phyloP scores from a whole-genome alignment of 208 protist species.

The Balamuthia mandrillaris region DNA sequence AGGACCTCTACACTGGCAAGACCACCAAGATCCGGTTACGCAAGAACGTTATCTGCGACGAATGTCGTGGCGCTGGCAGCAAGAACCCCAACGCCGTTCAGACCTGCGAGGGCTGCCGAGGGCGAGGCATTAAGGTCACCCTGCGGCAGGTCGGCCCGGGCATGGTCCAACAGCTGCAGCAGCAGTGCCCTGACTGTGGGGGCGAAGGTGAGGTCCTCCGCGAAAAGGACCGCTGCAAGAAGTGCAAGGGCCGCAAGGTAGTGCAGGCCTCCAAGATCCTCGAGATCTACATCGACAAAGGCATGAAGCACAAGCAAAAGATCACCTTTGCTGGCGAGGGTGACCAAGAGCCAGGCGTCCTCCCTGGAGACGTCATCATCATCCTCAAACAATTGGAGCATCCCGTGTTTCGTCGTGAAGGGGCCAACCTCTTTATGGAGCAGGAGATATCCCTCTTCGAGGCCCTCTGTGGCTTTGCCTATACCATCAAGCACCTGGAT shows the following conservation, averaged over 20 bases:
- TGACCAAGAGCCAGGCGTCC: conserved; percentile 85
- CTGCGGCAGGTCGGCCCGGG: conserved; percentile 90
- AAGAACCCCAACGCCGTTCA: conserved; percentile 59
- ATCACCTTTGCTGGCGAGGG: conserved; percentile 92
- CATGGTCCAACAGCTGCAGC: conserved; percentile 94
- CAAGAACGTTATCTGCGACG: conserved; percentile 65
- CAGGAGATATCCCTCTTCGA: conserved; percentile 87
- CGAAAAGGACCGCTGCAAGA: conserved; percentile 88
- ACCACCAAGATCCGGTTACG: conserved; percentile 89
- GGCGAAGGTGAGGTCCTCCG: conserved; percentile 82
- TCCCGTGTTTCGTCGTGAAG: conserved; percentile 86
- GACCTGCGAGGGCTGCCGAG: conserved; percentile 87
- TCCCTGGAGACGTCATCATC: conserved; percentile 95
- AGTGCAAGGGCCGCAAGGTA: conserved; percentile 90
- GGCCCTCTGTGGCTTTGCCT: conserved; percentile 78
- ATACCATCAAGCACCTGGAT: conserved; percentile 85
- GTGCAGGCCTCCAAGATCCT: conserved; percentile 73
- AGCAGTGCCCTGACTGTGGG: conserved; percentile 85
- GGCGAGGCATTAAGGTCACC: conserved; percentile 85
- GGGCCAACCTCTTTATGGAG: conserved; percentile 89
- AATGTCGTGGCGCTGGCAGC: conserved; percentile 65
- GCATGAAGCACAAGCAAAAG: conserved; percentile 90
- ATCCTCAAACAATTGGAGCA: conserved; percentile 92
- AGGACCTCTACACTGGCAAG: conserved; percentile 96
- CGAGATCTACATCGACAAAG: conserved; percentile 93